phyloP scores from a whole-genome alignment of 78 protist species.

The Cavenderia fasciculata region DNA sequence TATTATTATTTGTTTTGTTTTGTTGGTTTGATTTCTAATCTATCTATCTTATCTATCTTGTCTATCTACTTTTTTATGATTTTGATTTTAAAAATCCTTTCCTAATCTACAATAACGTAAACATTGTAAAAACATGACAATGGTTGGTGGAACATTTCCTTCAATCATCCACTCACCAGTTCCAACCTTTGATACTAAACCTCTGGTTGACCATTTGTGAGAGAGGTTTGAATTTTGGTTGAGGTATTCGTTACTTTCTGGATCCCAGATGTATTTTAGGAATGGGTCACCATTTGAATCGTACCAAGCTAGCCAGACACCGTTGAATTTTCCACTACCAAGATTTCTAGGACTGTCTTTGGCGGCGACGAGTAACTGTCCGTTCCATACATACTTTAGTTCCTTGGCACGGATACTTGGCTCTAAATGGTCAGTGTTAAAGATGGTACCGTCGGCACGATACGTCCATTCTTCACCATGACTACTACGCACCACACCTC shows the following conservation, averaged over 20 bases:
- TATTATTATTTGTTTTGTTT: too few relatives aligned
- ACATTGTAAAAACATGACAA: constrained; percentile 70
- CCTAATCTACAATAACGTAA: constrained; percentile 25
- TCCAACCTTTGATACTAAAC: constrained; percentile 66
- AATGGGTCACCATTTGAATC: constrained; percentile 19
- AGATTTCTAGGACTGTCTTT: constrained; percentile 15
- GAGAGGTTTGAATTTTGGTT: constrained; percentile 59
- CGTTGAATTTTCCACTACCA: constrained; percentile 68
- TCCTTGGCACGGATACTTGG: constrained; percentile 48
- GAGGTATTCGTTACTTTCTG: constrained; percentile 39
- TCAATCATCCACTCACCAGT: constrained; percentile 50
- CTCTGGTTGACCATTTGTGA: constrained; percentile 44
- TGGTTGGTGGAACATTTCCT: constrained; percentile 68
- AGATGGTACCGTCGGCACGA: constrained; percentile 60
- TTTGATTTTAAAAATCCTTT: constrained; percentile 16
- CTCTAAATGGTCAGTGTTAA: constrained; percentile 54
- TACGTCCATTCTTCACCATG: constrained; percentile 76
- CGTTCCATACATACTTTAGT: constrained; percentile 58
- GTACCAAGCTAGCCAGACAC: constrained; percentile 72
- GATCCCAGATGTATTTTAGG: constrained; percentile 63
- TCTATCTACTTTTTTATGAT: too few relatives aligned
- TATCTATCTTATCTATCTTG: too few relatives aligned
- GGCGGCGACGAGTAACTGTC: constrained; percentile 36
- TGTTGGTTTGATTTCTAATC: too few relatives aligned
- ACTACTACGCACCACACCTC: constrained; percentile 44